Evolutionary conservation across 495 filamentous ascomycete genomes (phyloP), one percentile per base, ranked within the genome.

Genomic region (Penicillium ochrochloron): DNA sequence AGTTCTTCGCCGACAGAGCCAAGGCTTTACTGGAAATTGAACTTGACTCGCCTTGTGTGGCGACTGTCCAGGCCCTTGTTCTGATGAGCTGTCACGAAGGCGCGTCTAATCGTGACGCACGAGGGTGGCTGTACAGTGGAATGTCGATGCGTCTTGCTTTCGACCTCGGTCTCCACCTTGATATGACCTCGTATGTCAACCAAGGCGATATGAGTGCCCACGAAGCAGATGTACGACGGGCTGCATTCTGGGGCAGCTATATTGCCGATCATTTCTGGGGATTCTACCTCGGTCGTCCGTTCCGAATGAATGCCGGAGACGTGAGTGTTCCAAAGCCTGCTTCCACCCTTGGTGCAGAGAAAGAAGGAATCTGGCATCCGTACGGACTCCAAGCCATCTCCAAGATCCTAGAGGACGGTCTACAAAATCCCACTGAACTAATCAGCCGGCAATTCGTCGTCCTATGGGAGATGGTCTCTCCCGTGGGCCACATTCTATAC

Each of bases 111-210:
- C 75, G 78, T 6, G 82, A 84, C 68, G 79, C 82, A 54, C 78
- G 81, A 12, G 82, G 82, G 14, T 83, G 81, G 82, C 67, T 84
- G 0, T 83, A 84, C 63, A 80, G 77, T 50, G 82, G 79, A 41
- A 84, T 85, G 82, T 80, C 82, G 0, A 82, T 83, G 77, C 73
- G 82, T 27, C 77, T 85, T 57, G 76, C 81, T 5, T 80, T 81
- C 34, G 80, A 85, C 60, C 75, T 85, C 48, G 82, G 79, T 2
- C 54, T 85, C 25, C 82, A 85, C 64, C 37, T 83, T 31, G 81
- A 85, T 56, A 82, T 79, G 74, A 78, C 76, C 4, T 66, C 76
- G 0, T 84, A 83, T 56, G 78, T 83, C 23, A 70, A 76, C 46
- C 74, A 71, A 54, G 79, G 81, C 9, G 73, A 78, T 27, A 79